Evolutionary conservation across 495 filamentous ascomycete genomes (phyloP), one percentile per base, ranked within the genome.

Genomic region (Lindgomyces ingoldianus): DNA sequence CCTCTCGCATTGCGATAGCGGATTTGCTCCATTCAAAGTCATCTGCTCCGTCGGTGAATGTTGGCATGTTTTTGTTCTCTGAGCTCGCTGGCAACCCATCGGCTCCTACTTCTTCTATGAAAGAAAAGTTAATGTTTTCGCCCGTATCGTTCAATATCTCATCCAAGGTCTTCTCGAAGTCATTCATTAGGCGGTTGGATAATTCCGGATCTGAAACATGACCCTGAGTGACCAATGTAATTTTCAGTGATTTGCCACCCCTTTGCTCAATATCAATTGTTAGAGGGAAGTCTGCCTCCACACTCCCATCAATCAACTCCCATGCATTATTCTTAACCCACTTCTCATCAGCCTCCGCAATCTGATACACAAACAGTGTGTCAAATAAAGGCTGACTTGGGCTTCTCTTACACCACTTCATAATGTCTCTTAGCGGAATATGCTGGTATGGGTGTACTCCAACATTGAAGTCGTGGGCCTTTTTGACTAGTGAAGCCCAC

Each of bases 281-380:
- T 22, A 93, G 73, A 0, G 90, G 85, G 69, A 93, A 95, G 68
- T 90, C 86, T 16, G 85, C 79, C 10, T 73, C 71, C 2, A 70
- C 74, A 8, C 74, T 73, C 0, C 78, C 78, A 19, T 84, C 80
- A 8, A 84, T 29, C 10, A 81, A 70, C 0, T 71, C 76, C 87
- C 89, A 91, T 1, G 89, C 68, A 1, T 73, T 54, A 12, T 61
- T 59, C 24, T n/a, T 66, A 4, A 56, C 61, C 39, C 66, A 63
- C 4, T 72, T 45, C n/a, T 45, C 1, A 45, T 67, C 55, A 27
- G 65, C 58, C 4, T 24, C 41, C 29, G 74, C 73, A 72, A 84
- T 84, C 68, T 95, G 88, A 67, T 95, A 96, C 0, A 92, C 88
- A 69, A 97, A 96, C 4, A 98, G 78, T 0, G 83, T 88, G 68